phyloP scores from a whole-genome alignment of 23 red algal genomes.

The Gracilaria caudata region DNA sequence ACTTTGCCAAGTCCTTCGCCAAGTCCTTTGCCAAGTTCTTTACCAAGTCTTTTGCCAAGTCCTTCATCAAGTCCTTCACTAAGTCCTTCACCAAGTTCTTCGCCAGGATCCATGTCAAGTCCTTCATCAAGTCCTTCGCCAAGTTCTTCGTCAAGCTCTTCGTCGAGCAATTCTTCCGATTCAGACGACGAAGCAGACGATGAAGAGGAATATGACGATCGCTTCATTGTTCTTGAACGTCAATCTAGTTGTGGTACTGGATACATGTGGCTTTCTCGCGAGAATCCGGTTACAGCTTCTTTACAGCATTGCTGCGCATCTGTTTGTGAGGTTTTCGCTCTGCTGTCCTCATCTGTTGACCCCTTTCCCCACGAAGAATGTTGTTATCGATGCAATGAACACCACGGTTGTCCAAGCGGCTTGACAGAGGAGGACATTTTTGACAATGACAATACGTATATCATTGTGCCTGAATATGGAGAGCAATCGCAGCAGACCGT shows the following conservation, averaged over 20 bases:
- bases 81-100: neutral
- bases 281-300: neutral
- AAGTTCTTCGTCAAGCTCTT: neutral
- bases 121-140: neutral
- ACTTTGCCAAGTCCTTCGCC: neutral
- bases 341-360: slow-evolving; percentile 1
- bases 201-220: neutral
- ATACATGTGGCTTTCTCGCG: slow-evolving; percentile 17
- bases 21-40: neutral
- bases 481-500: slow-evolving; percentile 26
- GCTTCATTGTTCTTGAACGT: slow-evolving; percentile 3
- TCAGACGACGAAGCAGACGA: neutral
- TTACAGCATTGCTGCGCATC: slow-evolving; percentile 20
- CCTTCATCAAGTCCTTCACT: neutral
- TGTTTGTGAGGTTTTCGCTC: slow-evolving; percentile 7
- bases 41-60: neutral
- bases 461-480: slow-evolving; percentile 29
- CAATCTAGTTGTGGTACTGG: neutral
- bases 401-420: slow-evolving; percentile 31
- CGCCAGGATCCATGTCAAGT: neutral
- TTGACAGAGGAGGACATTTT: neutral
- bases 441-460: slow-evolving; percentile 19
- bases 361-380: slow-evolving; percentile 33
- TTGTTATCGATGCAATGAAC: slow-evolving; percentile 31
- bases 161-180: neutral